A percentile compares a stretch with the other conserved stretches of the same genome.
These are phyloP conservation scores for Linderina pennispora DNA, from an alignment of 192 early-diverging fungal genomes.

Conservation along the genomic window DNA sequence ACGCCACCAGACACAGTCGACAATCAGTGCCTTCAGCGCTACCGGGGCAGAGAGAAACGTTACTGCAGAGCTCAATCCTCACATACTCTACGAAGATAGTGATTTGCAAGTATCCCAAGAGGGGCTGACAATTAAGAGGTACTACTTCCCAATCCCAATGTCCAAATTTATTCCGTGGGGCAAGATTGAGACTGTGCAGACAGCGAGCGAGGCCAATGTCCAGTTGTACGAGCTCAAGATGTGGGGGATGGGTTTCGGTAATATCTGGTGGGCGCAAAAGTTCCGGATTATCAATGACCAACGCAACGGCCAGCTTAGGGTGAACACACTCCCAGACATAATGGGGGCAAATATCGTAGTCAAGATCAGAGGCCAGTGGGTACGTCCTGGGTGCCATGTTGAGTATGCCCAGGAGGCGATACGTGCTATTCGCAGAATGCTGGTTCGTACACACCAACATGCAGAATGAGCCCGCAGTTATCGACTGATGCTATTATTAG, in stretches of 20 bases:
- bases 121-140: slow-evolving; percentile 10
- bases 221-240: slow-evolving; percentile 10
- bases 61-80: no score
- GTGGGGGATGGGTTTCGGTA: slow-evolving; percentile 8
- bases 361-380: slow-evolving; percentile 4
- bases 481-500: no score
- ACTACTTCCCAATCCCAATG: slow-evolving; percentile 11
- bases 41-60: no score
- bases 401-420: slow-evolving; percentile 8
- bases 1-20: no score
- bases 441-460: slow-evolving; percentile 8
- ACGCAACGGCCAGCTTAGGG: neutral
- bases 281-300: neutral
- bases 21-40: no score
- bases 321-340: slow-evolving; percentile 7
- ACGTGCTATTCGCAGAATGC: slow-evolving; percentile 4
- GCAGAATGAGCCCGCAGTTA: no score
- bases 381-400: slow-evolving; percentile 12
- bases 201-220: slow-evolving; percentile 7
- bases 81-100: slow-evolving; percentile 14
- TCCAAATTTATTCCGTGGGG: slow-evolving; percentile 8
- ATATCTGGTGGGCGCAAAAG: slow-evolving; percentile 25
- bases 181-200: slow-evolving; percentile 8
- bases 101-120: slow-evolving; percentile 1
- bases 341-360: slow-evolving; percentile 9